Conservation (phyloP, 1,139 yeast genomes). For the Sugiyamaella neomexicana region DNA sequence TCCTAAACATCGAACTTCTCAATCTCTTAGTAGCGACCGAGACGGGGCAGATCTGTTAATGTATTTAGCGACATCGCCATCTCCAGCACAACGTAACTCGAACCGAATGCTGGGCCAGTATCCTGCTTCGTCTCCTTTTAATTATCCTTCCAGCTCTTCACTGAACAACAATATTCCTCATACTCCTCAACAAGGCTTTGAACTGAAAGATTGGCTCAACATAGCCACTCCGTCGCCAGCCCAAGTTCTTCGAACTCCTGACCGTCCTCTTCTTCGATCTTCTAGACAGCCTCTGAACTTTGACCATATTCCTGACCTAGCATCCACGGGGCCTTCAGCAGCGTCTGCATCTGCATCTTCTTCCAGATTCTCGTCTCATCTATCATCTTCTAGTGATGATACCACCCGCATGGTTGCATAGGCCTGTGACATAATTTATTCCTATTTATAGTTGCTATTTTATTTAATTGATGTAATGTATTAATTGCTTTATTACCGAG, state of each 20-base stretch:
- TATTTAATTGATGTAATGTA: too few species aligned
- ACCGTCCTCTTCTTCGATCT: slow-evolving; percentile 25
- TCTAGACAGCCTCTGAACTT: slow-evolving; percentile 27
- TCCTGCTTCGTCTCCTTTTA: slow-evolving; percentile 25
- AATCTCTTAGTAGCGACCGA: slow-evolving; percentile 45
- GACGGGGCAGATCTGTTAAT: slow-evolving; percentile 83
- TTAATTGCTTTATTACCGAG: slow-evolving; percentile 22
- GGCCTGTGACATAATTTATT: background rate
- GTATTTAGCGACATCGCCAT: slow-evolving; percentile 84
- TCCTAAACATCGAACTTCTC: slow-evolving; percentile 23
- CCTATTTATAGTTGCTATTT: slow-evolving; percentile 4
- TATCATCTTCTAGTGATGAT: slow-evolving; percentile 11
- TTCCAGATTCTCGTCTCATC: slow-evolving; percentile 13
- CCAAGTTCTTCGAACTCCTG: slow-evolving; percentile 22
- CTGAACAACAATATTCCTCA: slow-evolving; percentile 35
- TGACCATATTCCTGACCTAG: slow-evolving; percentile 21
- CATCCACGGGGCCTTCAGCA: background rate
- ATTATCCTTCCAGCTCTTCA: slow-evolving; percentile 19
- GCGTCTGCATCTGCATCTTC: too few species aligned
- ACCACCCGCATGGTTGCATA: slow-evolving; percentile 9
- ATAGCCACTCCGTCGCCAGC: slow-evolving; percentile 73
- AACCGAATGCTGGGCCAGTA: slow-evolving; percentile 18
- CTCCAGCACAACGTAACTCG: slow-evolving; percentile 51
- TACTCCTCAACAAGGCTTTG: slow-evolving; percentile 58
- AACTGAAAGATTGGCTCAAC: slow-evolving; percentile 79